Base-by-base conservation (phyloP, 805 yeast species). In the Yarrowia keelungensis region DNA sequence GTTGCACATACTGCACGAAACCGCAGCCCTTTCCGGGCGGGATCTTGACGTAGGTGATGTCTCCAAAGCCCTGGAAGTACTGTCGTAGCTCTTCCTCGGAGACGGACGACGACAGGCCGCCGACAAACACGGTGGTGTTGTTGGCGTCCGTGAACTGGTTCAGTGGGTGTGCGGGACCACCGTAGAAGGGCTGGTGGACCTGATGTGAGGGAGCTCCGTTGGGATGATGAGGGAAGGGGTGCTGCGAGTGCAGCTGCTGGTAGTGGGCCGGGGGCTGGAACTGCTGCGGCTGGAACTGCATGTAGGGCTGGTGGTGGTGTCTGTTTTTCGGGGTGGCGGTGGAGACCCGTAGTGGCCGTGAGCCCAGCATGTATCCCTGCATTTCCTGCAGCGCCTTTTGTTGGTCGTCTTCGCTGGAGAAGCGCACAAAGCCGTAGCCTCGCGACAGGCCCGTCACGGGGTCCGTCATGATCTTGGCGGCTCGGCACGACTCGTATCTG, bases 391-490 rank as follows among this genome's bases (percentile, higher is more conserved):
- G 76, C 0, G 97, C 92, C 65, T 87, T 83, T 72, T 87, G 88
- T 77, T 89, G 92, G 47, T 89, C 92, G 11, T 82, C 82, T 70
- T 85, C 87, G 69, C 83, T 83, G 43, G 82, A 74, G 75, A 92
- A 92, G 71, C 91, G 86, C n/a, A 92, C 91, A 80, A 93, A 93
- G 1, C 97, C 98, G 77, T 89, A 92, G 12, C 97, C 97, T 75
- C 90, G 87, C 8, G 94, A 85, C 61, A 83, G 83, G 39, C 89
- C 88, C 0, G 97, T 87, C 12, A 78, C 75, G 46, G 86, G 87
- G 77, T 92, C 97, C 61, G 84, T 77, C 87, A 92, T 91, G 71
- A 92, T 86, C 74, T 89, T 91, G 8, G 88, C 95, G 72, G 89
- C 87, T 66, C 87, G 83, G 67, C 91, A 86, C 8, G 93, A 89